Conservation (phyloP, 768 basidiomycete genomes). For the Neoboletus magnificus region DNA sequence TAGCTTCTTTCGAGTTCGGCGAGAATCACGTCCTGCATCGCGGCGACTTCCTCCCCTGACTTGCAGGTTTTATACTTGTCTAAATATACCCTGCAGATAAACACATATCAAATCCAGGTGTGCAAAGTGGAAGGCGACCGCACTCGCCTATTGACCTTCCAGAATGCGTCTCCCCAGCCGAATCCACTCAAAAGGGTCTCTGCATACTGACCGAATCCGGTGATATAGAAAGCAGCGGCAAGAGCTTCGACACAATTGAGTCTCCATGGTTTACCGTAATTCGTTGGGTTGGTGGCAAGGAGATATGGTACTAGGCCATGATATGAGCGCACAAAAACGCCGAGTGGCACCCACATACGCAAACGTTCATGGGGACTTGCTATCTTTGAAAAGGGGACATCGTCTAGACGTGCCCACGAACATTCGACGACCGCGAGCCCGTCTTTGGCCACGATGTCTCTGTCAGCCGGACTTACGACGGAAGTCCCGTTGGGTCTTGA, state of each 20-base stretch:
- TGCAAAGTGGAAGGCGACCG: neutral
- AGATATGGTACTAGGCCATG: slow-evolving; percentile 80
- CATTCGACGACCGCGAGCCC: slow-evolving; percentile 98
- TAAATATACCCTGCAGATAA: slow-evolving; percentile 41
- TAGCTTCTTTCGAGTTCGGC: slow-evolving; percentile 64
- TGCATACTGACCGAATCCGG: slow-evolving; percentile 79
- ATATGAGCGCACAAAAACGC: neutral
- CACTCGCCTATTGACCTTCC: slow-evolving; percentile 71
- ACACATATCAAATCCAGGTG: neutral
- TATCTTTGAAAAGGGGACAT: slow-evolving; percentile 93
- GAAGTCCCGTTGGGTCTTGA: slow-evolving; percentile 78
- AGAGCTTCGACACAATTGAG: slow-evolving; percentile 94
- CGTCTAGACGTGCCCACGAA: slow-evolving; percentile 94
- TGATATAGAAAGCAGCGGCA: slow-evolving; percentile 93
- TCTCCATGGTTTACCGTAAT: slow-evolving; percentile 97
- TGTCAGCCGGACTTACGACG: slow-evolving; percentile 79
- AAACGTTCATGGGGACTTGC: slow-evolving; percentile 89
- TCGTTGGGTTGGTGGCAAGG: slow-evolving; percentile 92
- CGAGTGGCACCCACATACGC: slow-evolving; percentile 45
- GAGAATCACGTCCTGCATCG: slow-evolving; percentile 66
- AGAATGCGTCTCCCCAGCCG: slow-evolving; percentile 90
- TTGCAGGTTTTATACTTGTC: slow-evolving; percentile 74
- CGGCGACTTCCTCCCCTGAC: slow-evolving; percentile 53
- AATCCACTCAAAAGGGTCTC: slow-evolving; percentile 77
- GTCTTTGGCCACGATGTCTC: slow-evolving; percentile 64